Conservation (phyloP, 495 filamentous ascomycete genomes). For the Xylaria intraflava region DNA sequence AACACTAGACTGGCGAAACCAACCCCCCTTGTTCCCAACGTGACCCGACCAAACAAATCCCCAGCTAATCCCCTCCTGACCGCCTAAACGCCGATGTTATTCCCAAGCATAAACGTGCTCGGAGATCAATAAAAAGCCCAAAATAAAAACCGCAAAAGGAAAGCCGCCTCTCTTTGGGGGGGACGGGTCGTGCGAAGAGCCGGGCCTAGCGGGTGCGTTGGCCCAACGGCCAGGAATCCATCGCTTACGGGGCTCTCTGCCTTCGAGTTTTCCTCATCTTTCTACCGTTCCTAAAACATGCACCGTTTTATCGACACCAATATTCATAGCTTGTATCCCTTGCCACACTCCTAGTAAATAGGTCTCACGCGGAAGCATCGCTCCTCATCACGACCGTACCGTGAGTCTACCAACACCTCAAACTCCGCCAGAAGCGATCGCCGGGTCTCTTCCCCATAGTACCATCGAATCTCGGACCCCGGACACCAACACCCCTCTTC, state of each 20-base stretch:
- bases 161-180: neutral
- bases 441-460: slow-evolving; percentile 23
- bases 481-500: slow-evolving; percentile 30
- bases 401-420: slow-evolving; percentile 42
- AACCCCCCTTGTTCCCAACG: neutral
- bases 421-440: slow-evolving; percentile 41
- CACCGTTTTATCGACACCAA: neutral
- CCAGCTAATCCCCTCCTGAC: neutral
- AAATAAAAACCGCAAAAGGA: neutral
- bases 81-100: slow-evolving; percentile 5
- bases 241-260: too few relatives aligned
- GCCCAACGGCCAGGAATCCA: too few relatives aligned
- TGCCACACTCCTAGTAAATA: neutral
- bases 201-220: too few relatives aligned
- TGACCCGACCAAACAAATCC: neutral
- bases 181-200: too few relatives aligned
- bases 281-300: neutral
- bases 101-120: slow-evolving; percentile 7
- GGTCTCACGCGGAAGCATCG: neutral
- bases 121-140: neutral
- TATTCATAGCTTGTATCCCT: neutral
- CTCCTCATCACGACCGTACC: neutral
- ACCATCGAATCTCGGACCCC: slow-evolving; percentile 31
- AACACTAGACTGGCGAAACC: neutral
- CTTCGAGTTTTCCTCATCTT: neutral